These are phyloP conservation scores for Salix arbutifolia DNA, from an alignment of 345 rosid species.

Conservation along the genomic window DNA sequence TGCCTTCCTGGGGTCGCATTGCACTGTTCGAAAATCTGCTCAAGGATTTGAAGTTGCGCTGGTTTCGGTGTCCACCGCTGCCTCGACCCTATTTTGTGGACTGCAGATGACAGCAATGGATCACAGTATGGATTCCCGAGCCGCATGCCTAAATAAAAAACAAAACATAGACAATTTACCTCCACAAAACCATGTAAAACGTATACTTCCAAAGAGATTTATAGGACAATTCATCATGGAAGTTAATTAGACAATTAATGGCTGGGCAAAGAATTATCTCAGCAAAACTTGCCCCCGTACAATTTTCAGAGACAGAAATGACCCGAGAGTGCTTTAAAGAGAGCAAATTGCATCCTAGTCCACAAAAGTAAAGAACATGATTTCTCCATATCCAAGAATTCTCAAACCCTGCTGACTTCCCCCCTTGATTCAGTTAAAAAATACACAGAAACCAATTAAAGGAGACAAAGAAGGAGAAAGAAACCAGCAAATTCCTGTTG, in stretches of 20 bases:
- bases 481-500: slow-evolving; percentile 41
- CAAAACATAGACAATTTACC: neutral
- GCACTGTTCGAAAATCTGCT: slow-evolving; percentile 46
- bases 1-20: slow-evolving; percentile 52
- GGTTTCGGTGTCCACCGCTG: slow-evolving; percentile 75
- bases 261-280: too few relatives aligned
- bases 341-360: too few relatives aligned
- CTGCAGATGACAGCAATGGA: slow-evolving; percentile 35
- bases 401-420: too few relatives aligned
- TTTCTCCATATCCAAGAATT: too few relatives aligned
- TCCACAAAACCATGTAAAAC: neutral
- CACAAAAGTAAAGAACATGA: too few relatives aligned
- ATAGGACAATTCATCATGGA: too few relatives aligned
- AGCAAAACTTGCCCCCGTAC: too few relatives aligned
- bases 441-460: neutral
- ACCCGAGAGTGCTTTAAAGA: too few relatives aligned
- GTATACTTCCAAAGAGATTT: too few relatives aligned
- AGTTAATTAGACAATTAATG: too few relatives aligned
- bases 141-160: slow-evolving; percentile 33
- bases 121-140: slow-evolving; percentile 39
- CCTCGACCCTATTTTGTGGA: slow-evolving; percentile 46
- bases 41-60: slow-evolving; percentile 55
- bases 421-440: neutral
- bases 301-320: too few relatives aligned
- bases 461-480: neutral